Conservation (phyloP, 2,329 filamentous ascomycete species). For the Stachybotrys echinatus region DNA sequence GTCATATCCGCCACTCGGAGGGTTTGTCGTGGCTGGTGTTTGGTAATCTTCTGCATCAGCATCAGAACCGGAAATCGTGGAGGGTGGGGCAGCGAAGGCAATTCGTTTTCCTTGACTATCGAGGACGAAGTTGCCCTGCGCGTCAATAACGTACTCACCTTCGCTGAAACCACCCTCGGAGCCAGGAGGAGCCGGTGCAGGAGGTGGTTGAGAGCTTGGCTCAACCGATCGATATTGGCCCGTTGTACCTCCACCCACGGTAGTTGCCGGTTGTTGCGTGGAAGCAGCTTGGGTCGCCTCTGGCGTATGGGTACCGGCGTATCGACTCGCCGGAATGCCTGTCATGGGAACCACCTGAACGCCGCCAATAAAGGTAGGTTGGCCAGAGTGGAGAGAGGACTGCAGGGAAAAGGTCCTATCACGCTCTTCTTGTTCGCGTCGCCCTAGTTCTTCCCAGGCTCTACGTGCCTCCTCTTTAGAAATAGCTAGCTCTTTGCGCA, state of each 20-base stretch:
- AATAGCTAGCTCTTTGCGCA: constrained; percentile 88
- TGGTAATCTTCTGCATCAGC: constrained; percentile 53
- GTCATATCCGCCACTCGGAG: constrained; percentile 28
- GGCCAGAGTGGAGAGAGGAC: constrained; percentile 80
- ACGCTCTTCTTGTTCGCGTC: constrained; percentile 87
- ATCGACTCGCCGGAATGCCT: constrained; percentile 52
- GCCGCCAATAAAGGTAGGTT: constrained; percentile 83
- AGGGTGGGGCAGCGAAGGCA: constrained; percentile 40
- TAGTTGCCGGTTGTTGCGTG: constrained; percentile 28
- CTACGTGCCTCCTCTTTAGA: constrained; percentile 93
- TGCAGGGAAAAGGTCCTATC: constrained; percentile 82
- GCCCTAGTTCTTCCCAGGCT: constrained; percentile 94
- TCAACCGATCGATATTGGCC: constrained; percentile 19
- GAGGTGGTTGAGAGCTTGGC: constrained; percentile 10
- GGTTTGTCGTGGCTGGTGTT: constrained; percentile 39
- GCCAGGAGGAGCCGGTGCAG: constrained; percentile 16
- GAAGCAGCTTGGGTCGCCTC: constrained; percentile 33
- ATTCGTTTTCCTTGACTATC: constrained; percentile 59
- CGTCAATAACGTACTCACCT: constrained; percentile 66
- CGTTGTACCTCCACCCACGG: constrained; percentile 17
- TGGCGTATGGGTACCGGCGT: constrained; percentile 25
- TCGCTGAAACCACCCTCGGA: constrained; percentile 62
- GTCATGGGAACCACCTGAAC: constrained; percentile 95
- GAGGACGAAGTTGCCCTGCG: constrained; percentile 53
- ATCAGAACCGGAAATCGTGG: constrained; percentile 45